Conservation (phyloP, 257 asterid species). For the Penstemon eatonii region DNA sequence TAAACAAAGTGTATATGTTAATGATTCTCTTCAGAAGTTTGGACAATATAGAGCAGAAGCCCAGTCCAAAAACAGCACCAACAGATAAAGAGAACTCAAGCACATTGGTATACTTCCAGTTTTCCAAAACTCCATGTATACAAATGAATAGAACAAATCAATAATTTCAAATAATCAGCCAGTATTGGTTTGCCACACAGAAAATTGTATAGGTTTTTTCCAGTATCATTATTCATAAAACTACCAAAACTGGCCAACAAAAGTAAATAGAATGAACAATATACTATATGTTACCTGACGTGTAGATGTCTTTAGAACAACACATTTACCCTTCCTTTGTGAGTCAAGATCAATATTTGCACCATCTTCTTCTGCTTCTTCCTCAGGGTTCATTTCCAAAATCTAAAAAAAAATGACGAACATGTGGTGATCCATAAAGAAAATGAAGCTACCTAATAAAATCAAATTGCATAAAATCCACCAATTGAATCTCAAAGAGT, state of each 20-base stretch:
- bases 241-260: too few species aligned
- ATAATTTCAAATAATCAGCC: neutral
- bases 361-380: slow-evolving; percentile 69
- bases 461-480: neutral
- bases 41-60: neutral
- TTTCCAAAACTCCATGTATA: neutral
- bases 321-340: slow-evolving; percentile 66
- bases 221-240: too few species aligned
- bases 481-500: neutral
- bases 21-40: neutral
- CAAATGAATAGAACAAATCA: neutral
- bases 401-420: slow-evolving; percentile 32
- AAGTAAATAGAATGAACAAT: too few species aligned
- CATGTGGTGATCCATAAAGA: slow-evolving; percentile 11
- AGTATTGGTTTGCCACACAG: neutral
- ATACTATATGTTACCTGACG: slow-evolving; percentile 44
- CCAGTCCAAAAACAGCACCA: neutral
- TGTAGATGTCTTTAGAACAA: slow-evolving; percentile 61
- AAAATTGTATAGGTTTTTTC: neutral
- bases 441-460: slow-evolving; percentile 12
- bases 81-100: neutral
- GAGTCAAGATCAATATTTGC: slow-evolving; percentile 67
- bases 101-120: neutral
- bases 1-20: slow-evolving; percentile 7
- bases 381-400: slow-evolving; percentile 68